Conservation (phyloP, 2,329 filamentous ascomycete species). For the Penicillium sclerotigenum region DNA sequence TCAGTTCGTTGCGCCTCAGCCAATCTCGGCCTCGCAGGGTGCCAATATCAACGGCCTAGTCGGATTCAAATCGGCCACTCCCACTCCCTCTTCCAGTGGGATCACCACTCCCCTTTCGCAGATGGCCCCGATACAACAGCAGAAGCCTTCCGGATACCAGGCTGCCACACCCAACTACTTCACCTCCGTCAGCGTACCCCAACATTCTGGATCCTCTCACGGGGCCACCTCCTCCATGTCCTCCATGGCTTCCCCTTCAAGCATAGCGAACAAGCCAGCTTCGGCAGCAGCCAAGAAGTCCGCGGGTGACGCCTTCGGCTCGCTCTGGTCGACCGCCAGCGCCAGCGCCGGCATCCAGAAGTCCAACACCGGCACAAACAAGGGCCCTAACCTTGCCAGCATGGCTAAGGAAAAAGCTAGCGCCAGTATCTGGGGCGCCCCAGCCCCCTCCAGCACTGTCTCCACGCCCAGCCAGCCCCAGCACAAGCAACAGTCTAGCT, state of each 20-base stretch:
- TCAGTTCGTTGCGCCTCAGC: conserved; percentile 78
- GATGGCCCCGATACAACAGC: conserved; percentile 36
- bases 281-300: conserved; percentile 40
- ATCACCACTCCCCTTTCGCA: conserved; percentile 54
- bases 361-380: conserved; percentile 55
- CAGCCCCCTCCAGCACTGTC: conserved; percentile 55
- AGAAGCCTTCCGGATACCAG: conserved; percentile 66
- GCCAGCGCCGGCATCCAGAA: conserved; percentile 75
- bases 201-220: conserved; percentile 34
- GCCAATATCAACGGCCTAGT: conserved; percentile 77
- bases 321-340: conserved; percentile 69
- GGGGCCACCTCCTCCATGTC: conserved; percentile 38
- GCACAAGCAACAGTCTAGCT: conserved; percentile 27
- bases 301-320: conserved; percentile 81
- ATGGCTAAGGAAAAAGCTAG: conserved; percentile 97
- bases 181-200: conserved; percentile 62
- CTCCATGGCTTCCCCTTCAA: conserved; percentile 39
- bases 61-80: conserved; percentile 76
- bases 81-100: conserved; percentile 56
- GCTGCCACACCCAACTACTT: conserved; percentile 89
- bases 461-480: conserved; percentile 45
- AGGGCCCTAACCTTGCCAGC: conserved; percentile 80
- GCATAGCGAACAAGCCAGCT: conserved; percentile 49
- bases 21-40: conserved; percentile 77
- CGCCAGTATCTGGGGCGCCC: conserved; percentile 87